Base-by-base conservation (phyloP, 169 alveolate genomes). In the Plasmodium cynomolgi region DNA sequence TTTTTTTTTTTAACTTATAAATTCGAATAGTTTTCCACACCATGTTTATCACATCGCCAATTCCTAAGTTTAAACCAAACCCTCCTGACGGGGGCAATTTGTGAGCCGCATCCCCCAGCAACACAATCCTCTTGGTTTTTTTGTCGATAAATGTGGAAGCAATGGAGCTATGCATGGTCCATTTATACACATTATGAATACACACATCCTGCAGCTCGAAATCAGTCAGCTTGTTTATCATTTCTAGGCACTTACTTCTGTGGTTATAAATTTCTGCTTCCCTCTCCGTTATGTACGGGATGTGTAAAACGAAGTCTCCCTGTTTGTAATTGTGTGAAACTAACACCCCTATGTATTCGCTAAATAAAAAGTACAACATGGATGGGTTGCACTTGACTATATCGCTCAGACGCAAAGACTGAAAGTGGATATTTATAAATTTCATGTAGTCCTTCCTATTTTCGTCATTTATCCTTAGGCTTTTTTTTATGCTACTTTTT, bases 31-130 rank as follows among this genome's bases (percentile, higher is more conserved):
- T 72, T 84, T 96, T 95, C 97, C 98, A 97, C 23, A 96, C 95
- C 73, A 97, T 95, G 81, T 96, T 97, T 34, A 96, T 71, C 7
- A 95, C 97, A 95, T 98, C 99, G 11, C 98, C 98, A 54, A 98
- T 93, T 47, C 99, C 99, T 83, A 98, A 84, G 73, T 98, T 98
- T 98, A 98, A 96, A 23, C 99, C 99, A 85, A 97, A 97, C 17
- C 99, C 99, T 0, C 99, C 99, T 2, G 99, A 97, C 0, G 99
- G 99, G 0, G 99, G 99, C 33, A 98, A 94, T 15, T 97, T 93
- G 91, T 98, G 99, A 4, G 99, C 99, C 37, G 99, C 95, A 84
- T 98, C 99, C 20, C 99, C 99, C n/a, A 96, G 97, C 31, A 98
- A 83, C 56, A 97, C 77, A 47, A 97, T 92, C 26, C 97, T 75